Evolutionary conservation across 257 asterid genomes (phyloP).

Genomic region (Phtheirospermum japonicum): DNA sequence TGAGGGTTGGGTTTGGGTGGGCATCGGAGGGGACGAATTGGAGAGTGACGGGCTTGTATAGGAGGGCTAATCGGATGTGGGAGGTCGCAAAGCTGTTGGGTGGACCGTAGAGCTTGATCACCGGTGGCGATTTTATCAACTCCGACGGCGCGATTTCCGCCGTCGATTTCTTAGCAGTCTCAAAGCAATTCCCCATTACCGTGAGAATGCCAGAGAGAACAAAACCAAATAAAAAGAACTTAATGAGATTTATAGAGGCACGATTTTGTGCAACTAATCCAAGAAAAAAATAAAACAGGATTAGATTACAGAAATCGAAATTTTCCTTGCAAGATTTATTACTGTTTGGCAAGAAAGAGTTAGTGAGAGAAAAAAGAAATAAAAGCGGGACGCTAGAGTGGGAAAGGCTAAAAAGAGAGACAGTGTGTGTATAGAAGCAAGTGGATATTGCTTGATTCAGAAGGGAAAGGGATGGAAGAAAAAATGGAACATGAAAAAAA

Average conservation of each 20-base stretch:
- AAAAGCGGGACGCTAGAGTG: no score
- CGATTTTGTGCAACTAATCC: neutral
- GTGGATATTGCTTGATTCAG: slow-evolving; percentile 47
- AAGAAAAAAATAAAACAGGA: neutral
- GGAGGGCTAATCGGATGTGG: slow-evolving; percentile 73
- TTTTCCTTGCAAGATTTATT: slow-evolving; percentile 23
- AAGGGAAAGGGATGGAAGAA: slow-evolving; percentile 31
- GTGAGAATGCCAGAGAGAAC: slow-evolving; percentile 13
- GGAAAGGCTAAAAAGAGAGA: slow-evolving; percentile 8
- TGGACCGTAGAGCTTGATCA: slow-evolving; percentile 74
- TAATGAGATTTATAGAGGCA: neutral
- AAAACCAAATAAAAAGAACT: slow-evolving; percentile 6
- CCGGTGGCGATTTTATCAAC: slow-evolving; percentile 44
- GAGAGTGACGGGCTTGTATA: slow-evolving; percentile 69
- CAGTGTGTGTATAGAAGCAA: slow-evolving; percentile 25
- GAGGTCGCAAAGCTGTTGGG: slow-evolving; percentile 62
- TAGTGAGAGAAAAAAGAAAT: neutral
- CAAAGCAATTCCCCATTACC: slow-evolving; percentile 74
- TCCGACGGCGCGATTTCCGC: slow-evolving; percentile 85
- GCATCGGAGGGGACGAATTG: slow-evolving; percentile 60
- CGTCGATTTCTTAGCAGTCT: slow-evolving; percentile 49
- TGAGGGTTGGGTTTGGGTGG: slow-evolving; percentile 59
- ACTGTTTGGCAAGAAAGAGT: neutral
- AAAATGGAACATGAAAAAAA: neutral
- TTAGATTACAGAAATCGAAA: neutral